Evolutionary conservation across 1,139 yeast species (phyloP).

Genomic region (Geotrichum australiense): DNA sequence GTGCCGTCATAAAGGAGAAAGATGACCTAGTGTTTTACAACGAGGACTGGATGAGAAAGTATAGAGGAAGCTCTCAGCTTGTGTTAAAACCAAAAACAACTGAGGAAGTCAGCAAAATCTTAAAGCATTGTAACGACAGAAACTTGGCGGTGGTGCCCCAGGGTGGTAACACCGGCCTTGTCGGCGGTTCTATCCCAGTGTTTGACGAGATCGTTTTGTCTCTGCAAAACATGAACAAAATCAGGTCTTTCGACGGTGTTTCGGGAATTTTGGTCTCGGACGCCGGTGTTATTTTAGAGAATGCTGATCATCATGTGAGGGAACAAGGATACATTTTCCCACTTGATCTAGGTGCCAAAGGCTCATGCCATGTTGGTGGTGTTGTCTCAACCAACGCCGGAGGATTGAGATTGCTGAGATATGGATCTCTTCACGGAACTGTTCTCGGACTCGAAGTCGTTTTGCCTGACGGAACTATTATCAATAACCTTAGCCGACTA

Average conservation of each 20-base stretch:
- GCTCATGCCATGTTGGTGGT: constrained; percentile 95
- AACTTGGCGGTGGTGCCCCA: constrained; percentile 88
- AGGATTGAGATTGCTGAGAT: constrained; percentile 78
- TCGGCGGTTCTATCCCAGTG: constrained; percentile 90
- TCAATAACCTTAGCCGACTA: constrained; percentile 72
- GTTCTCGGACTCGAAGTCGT: constrained; percentile 91
- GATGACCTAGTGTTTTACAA: constrained; percentile 59
- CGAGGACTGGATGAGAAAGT: constrained; percentile 96
- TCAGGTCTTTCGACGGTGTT: constrained; percentile 72
- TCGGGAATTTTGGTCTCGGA: constrained; percentile 85
- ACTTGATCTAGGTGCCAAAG: constrained; percentile 92
- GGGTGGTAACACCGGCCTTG: constrained; percentile 96
- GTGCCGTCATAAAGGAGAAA: constrained; percentile 44
- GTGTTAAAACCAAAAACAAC: constrained; percentile 82
- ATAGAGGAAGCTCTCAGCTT: constrained; percentile 75
- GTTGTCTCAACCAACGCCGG: constrained; percentile 96
- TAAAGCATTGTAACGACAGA: constrained; percentile 75
- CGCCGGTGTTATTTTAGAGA: constrained; percentile 85
- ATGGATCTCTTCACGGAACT: constrained; percentile 89
- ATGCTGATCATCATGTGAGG: constrained; percentile 71
- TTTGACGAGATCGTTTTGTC: constrained; percentile 85
- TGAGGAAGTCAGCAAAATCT: constrained; percentile 66
- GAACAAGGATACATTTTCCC: constrained; percentile 89
- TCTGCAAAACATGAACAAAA: constrained; percentile 61
- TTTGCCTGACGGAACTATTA: constrained; percentile 78